Evolutionary conservation across 1,284 basidiomycete species (phyloP).

Genomic region (Phellinidium pouzarii): DNA sequence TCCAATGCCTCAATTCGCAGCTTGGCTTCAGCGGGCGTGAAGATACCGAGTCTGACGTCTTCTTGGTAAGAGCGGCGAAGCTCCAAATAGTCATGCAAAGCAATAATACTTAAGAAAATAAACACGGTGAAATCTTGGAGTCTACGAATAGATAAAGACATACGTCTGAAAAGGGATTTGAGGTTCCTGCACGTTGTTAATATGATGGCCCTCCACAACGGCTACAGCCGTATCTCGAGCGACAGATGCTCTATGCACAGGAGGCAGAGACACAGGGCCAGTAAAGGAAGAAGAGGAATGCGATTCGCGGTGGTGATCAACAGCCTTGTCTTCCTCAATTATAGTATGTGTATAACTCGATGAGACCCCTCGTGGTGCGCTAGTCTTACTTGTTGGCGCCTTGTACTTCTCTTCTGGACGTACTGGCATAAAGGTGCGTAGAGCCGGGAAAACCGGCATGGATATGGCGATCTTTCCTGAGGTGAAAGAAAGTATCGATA

Average conservation of each 20-base stretch:
- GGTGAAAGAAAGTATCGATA: neutral
- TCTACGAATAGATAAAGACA: neutral
- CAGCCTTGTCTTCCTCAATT: slow-evolving; percentile 6
- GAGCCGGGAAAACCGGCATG: slow-evolving; percentile 14
- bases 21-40: slow-evolving; percentile 12
- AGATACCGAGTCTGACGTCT: slow-evolving; percentile 15
- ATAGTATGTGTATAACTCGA: slow-evolving; percentile 1
- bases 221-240: neutral
- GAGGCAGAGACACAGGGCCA: slow-evolving; percentile 16
- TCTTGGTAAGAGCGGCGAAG: slow-evolving; percentile 16
- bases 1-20: slow-evolving; percentile 13
- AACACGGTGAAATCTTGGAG: too few species aligned
- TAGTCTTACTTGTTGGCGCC: slow-evolving; percentile 3
- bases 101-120: neutral
- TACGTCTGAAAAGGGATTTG: neutral
- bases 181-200: slow-evolving; percentile 1
- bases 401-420: slow-evolving; percentile 16
- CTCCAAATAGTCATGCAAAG: slow-evolving; percentile 12
- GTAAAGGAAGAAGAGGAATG: slow-evolving; percentile 3
- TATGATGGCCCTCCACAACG: slow-evolving; percentile 9
- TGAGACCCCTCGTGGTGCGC: neutral
- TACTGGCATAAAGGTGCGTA: slow-evolving; percentile 16
- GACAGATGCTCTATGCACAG: slow-evolving; percentile 6
- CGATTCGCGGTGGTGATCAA: slow-evolving; percentile 7
- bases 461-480: slow-evolving; percentile 15